These are phyloP conservation scores for Senna siamea DNA, from an alignment of 306 rosid genomes.

Conservation along the genomic window DNA sequence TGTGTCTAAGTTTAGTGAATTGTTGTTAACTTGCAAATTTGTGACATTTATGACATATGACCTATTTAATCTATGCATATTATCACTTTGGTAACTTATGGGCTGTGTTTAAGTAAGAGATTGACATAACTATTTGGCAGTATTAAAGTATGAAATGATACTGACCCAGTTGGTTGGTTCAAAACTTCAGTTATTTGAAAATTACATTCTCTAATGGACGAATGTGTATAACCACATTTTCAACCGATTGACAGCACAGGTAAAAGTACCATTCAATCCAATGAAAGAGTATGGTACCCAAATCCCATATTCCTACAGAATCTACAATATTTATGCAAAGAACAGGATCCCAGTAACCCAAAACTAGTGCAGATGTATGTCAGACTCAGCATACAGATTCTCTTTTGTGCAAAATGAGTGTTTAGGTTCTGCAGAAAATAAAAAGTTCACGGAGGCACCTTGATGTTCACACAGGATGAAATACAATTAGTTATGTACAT, in stretches of 20 bases:
- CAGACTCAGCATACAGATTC: background rate
- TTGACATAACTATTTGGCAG: background rate
- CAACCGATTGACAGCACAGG: background rate
- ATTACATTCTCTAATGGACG: background rate
- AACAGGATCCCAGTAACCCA: constrained; percentile 5
- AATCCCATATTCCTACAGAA: constrained; percentile 8
- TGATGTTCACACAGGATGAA: constrained; percentile 95
- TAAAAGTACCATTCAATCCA: background rate
- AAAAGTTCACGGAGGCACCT: constrained; percentile 57
- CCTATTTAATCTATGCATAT: background rate
- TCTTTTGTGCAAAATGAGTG: background rate
- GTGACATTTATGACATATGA: background rate
- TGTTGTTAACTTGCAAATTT: background rate
- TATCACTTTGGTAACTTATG: background rate
- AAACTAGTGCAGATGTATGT: constrained; percentile 11
- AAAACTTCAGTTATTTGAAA: background rate
- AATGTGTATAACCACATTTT: background rate
- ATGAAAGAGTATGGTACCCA: background rate
- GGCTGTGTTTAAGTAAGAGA: background rate
- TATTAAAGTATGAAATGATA: background rate
- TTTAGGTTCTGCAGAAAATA: constrained; percentile 25
- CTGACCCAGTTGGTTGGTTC: background rate
- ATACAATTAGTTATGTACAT: constrained; percentile 96
- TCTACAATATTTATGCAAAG: background rate
- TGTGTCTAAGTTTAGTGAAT: background rate